Percentiles rank a stretch among this genome's conserved stretches.
These are phyloP conservation scores for Tothia fuscella DNA, from an alignment of 2,329 filamentous ascomycete genomes.

Conservation along the genomic window DNA sequence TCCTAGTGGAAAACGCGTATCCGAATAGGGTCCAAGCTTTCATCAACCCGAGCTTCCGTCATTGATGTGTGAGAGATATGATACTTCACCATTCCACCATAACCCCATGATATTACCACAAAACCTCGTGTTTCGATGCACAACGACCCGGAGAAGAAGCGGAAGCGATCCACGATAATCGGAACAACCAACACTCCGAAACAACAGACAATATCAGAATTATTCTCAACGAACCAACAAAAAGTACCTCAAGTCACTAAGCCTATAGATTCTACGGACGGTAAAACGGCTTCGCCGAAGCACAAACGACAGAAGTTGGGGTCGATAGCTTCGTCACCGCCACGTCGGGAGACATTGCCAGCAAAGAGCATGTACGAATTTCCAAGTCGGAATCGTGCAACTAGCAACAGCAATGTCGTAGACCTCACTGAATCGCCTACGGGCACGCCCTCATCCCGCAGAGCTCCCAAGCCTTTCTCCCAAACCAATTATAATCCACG, in stretches of 20 bases:
- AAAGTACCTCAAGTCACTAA: slow-evolving; percentile 14
- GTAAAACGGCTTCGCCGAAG: not conserved
- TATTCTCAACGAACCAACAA: slow-evolving; percentile 27
- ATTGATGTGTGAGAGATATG: too few relatives aligned
- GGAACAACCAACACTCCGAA: too few relatives aligned
- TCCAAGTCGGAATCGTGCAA: slow-evolving; percentile 26
- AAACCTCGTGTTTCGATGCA: not conserved
- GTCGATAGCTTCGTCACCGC: slow-evolving; percentile 12
- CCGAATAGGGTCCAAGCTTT: too few relatives aligned
- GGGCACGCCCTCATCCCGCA: slow-evolving; percentile 13
- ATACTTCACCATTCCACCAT: too few relatives aligned
- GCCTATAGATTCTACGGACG: not conserved
- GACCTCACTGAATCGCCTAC: slow-evolving; percentile 34
- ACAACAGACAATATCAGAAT: slow-evolving; percentile 33
- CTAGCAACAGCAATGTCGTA: slow-evolving; percentile 18
- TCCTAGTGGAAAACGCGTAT: too few relatives aligned
- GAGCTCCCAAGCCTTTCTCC: slow-evolving; percentile 22
- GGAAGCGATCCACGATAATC: too few relatives aligned
- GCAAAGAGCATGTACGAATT: slow-evolving; percentile 43
- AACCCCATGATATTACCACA: too few relatives aligned
- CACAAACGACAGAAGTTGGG: slow-evolving; percentile 7
- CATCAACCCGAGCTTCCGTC: too few relatives aligned
- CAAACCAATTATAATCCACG: slow-evolving; percentile 54
- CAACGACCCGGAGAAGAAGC: too few relatives aligned
- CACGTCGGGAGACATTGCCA: slow-evolving; percentile 18